Evolutionary conservation across 495 filamentous ascomycete genomes (phyloP).

Genomic region (Neurospora sp.): DNA sequence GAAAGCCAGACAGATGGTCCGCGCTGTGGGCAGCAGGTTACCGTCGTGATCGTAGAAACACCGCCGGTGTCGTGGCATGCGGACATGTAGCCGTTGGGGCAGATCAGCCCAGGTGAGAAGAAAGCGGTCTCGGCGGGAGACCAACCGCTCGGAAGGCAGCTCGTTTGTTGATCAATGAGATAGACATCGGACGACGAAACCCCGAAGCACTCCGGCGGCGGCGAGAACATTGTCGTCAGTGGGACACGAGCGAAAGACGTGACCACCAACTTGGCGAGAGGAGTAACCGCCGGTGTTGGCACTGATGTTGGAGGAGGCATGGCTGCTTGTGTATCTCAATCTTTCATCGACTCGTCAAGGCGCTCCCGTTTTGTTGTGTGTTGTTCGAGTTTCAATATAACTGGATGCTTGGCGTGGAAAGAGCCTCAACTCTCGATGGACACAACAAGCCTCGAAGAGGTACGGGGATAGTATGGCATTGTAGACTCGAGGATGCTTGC

Average conservation of each 20-base stretch:
- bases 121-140: slow-evolving; percentile 6
- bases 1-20: slow-evolving; percentile 3
- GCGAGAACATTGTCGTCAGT: slow-evolving; percentile 16
- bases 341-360: neutral
- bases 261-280: neutral
- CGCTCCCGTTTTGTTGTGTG: neutral
- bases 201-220: slow-evolving; percentile 6
- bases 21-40: slow-evolving; percentile 17
- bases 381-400: neutral
- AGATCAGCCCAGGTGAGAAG: slow-evolving; percentile 19
- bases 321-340: neutral
- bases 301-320: neutral
- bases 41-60: slow-evolving; percentile 15
- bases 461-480: neutral
- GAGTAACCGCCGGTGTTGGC: neutral
- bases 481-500: neutral
- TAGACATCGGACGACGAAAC: slow-evolving; percentile 4
- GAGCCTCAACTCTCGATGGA: neutral
- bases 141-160: slow-evolving; percentile 16
- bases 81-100: slow-evolving; percentile 17
- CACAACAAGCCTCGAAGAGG: neutral
- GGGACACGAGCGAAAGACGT: slow-evolving; percentile 11
- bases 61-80: slow-evolving; percentile 12
- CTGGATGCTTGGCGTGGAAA: neutral
- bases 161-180: slow-evolving; percentile 10